Percentiles rank a stretch among this genome's conserved stretches.
phyloP scores from a whole-genome alignment of 2,329 filamentous ascomycete genomes.

The Cryoendolithus antarcticus region DNA sequence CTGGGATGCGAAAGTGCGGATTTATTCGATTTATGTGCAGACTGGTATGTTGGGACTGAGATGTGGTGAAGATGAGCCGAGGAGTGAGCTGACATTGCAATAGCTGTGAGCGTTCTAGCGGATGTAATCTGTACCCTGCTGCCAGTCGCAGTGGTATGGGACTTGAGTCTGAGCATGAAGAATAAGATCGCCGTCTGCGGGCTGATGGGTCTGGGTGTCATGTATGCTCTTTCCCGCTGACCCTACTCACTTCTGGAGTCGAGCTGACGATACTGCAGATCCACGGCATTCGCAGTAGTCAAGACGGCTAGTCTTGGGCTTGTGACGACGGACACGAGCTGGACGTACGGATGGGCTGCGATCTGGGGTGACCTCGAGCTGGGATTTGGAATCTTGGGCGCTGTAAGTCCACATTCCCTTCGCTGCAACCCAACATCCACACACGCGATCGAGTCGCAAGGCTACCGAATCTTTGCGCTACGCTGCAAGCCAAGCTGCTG shows the following conservation, averaged over 20 bases:
- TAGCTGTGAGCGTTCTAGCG: conserved; percentile 16
- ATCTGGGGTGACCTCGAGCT: conserved; percentile 19
- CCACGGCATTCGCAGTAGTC: conserved; percentile 14
- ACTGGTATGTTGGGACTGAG: conserved; percentile 14
- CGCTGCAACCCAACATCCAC: too few species aligned
- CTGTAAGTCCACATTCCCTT: conserved; percentile 1
- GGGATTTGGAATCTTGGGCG: conserved; percentile 17
- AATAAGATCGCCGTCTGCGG: conserved; percentile 17
- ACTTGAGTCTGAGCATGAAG: conserved; percentile 11
- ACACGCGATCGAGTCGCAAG: too few species aligned
- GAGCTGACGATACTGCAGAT: conserved; percentile 1
- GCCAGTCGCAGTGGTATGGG: conserved; percentile 16
- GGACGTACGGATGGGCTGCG: conserved; percentile 16
- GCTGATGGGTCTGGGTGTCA: conserved; percentile 16
- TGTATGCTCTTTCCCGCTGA: neutral
- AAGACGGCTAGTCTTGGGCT: conserved; percentile 15
- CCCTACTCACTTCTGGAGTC: neutral
- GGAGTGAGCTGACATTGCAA: neutral
- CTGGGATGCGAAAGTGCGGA: conserved; percentile 16
- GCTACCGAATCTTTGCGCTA: too few species aligned
- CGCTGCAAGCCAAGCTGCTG: too few species aligned
- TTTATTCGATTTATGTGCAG: conserved; percentile 19
- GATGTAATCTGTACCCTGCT: conserved; percentile 17
- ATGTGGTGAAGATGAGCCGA: too few species aligned
- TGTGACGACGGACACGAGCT: conserved; percentile 13